phyloP scores from a whole-genome alignment of 108 stramenopile genomes.

The Stephanodiscus triporus region DNA sequence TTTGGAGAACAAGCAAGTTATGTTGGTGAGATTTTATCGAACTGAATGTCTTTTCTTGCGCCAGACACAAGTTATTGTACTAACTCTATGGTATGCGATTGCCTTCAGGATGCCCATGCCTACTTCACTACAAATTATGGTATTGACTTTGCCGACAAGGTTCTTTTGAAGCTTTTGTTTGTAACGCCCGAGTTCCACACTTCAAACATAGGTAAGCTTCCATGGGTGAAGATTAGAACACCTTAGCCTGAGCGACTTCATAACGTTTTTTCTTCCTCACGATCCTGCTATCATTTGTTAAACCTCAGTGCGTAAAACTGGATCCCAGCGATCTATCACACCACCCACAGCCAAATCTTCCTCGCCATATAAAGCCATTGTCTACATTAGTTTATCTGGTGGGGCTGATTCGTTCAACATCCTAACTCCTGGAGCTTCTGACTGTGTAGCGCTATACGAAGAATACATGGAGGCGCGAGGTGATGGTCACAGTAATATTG shows the following conservation, averaged over 20 bases:
- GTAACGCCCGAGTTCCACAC: conserved; percentile 59
- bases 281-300: no score
- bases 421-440: conserved; percentile 31
- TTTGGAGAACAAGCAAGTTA: conserved; percentile 20
- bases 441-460: conserved; percentile 30
- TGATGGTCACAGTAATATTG: conserved; percentile 19
- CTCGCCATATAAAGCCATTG: conserved; percentile 49
- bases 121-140: conserved; percentile 30
- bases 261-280: no score
- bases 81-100: background rate
- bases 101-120: conserved; percentile 20
- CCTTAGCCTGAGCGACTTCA: no score
- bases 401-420: conserved; percentile 56
- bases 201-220: conserved; percentile 26
- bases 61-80: background rate
- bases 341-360: conserved; percentile 34
- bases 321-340: conserved; percentile 25
- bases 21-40: conserved; percentile 3
- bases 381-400: conserved; percentile 43
- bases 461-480: conserved; percentile 49
- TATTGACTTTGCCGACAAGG: conserved; percentile 28
- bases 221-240: no score
- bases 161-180: conserved; percentile 32
- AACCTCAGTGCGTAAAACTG: conserved; percentile 31
- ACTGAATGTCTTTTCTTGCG: background rate